Evolutionary conservation across 495 filamentous ascomycete species (phyloP).

Genomic region (Hyaloscypha hepaticicola): DNA sequence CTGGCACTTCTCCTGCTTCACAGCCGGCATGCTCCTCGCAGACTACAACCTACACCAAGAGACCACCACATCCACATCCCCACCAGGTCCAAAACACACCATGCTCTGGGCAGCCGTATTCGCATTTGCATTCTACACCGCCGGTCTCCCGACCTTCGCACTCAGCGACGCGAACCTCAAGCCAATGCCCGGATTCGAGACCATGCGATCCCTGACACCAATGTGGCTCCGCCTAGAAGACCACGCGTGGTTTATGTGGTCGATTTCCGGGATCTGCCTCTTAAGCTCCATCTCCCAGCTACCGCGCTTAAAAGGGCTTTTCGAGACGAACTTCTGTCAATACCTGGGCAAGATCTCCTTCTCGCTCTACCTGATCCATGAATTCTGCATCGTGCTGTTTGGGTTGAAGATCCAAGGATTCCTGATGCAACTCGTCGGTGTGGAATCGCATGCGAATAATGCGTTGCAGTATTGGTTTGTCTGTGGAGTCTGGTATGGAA

Average conservation of each 20-base stretch:
- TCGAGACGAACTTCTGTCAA: conserved; percentile 19
- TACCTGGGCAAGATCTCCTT: conserved; percentile 15
- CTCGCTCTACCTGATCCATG: conserved; percentile 11
- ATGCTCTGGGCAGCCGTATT: conserved; percentile 9
- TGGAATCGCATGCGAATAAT: neutral
- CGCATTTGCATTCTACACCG: conserved; percentile 8
- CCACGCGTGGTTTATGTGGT: conserved; percentile 11
- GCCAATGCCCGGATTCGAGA: conserved; percentile 18
- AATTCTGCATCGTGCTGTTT: conserved; percentile 10
- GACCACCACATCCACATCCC: no score
- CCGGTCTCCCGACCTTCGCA: conserved; percentile 11
- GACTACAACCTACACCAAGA: conserved; percentile 15
- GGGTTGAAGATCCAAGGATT: conserved; percentile 3
- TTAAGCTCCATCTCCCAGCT: conserved; percentile 15
- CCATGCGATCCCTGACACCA: conserved; percentile 6
- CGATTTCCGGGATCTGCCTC: conserved; percentile 4
- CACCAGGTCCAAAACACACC: no score
- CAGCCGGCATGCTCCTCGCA: conserved; percentile 10
- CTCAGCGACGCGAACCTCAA: conserved; percentile 4
- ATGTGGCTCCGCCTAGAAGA: conserved; percentile 11
- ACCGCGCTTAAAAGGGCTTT: conserved; percentile 1
- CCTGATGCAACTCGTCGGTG: conserved; percentile 4
- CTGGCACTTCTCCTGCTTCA: conserved; percentile 17
- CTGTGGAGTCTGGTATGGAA: conserved; percentile 6
- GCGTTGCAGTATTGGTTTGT: conserved; percentile 12